Percentiles rank a stretch among this genome's conserved stretches.
Evolutionary conservation across 371 early-diverging fungal genomes (phyloP).

Genomic region (Haplosporangium sp.): DNA sequence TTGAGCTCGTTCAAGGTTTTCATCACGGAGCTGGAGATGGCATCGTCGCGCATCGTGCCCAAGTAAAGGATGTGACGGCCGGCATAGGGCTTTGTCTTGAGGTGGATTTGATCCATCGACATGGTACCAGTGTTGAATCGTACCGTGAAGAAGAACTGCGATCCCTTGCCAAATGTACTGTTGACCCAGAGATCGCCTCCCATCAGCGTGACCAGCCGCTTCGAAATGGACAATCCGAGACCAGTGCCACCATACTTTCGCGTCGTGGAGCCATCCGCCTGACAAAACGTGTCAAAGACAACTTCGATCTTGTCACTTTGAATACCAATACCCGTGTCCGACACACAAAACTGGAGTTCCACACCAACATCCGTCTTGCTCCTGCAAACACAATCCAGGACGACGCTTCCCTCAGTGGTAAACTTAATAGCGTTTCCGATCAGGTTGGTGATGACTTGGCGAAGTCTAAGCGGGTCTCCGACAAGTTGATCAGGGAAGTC

Average conservation of each 20-base stretch:
- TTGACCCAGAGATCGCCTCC: constrained; percentile 86
- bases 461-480: constrained; percentile 82
- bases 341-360: constrained; percentile 74
- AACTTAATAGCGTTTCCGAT: constrained; percentile 90
- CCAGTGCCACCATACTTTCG: constrained; percentile 89
- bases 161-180: constrained; percentile 74
- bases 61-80: constrained; percentile 62
- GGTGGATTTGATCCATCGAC: constrained; percentile 54
- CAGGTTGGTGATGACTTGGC: constrained; percentile 86
- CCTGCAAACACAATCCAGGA: constrained; percentile 59
- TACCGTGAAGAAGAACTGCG: constrained; percentile 78
- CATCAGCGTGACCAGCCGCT: constrained; percentile 78
- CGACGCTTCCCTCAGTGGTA: constrained; percentile 76
- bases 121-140: constrained; percentile 58
- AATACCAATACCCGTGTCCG: constrained; percentile 91
- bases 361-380: constrained; percentile 56
- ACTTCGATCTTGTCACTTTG: constrained; percentile 73
- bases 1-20: constrained; percentile 54
- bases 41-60: constrained; percentile 57
- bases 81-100: constrained; percentile 59
- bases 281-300: constrained; percentile 86
- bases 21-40: constrained; percentile 37
- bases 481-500: constrained; percentile 75
- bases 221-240: constrained; percentile 85
- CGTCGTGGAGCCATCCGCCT: constrained; percentile 86